Conservation (phyloP, 1,284 basidiomycete genomes). For the Ceratobasidium sp. region DNA sequence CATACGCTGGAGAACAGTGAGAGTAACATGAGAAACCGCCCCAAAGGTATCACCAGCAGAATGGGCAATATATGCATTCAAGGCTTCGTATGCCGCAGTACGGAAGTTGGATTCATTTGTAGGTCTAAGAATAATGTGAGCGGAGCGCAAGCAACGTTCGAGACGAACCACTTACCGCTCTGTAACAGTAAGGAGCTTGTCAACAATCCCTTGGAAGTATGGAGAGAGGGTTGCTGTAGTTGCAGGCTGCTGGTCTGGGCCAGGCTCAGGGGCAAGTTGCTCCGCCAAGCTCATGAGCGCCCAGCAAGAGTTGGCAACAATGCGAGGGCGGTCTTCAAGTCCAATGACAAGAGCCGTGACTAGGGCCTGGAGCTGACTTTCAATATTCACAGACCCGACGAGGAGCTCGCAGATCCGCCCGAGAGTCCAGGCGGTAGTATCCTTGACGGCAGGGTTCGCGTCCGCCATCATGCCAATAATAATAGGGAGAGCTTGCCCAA, state of each 20-base stretch:
- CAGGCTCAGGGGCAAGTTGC: slow-evolving; percentile 77
- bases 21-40: slow-evolving; percentile 84
- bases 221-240: slow-evolving; percentile 78
- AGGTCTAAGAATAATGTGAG: slow-evolving; percentile 59
- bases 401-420: slow-evolving; percentile 94
- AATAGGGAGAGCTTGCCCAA: slow-evolving; percentile 92
- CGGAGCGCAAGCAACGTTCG: neutral
- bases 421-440: slow-evolving; percentile 98
- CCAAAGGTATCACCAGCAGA: slow-evolving; percentile 83
- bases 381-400: slow-evolving; percentile 87
- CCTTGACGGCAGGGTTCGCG: slow-evolving; percentile 87
- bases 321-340: slow-evolving; percentile 83
- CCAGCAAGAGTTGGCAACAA: slow-evolving; percentile 96
- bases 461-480: slow-evolving; percentile 97
- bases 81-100: slow-evolving; percentile 96
- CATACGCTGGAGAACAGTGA: slow-evolving; percentile 87
- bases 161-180: slow-evolving; percentile 70
- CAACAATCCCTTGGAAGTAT: slow-evolving; percentile 89
- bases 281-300: slow-evolving; percentile 94
- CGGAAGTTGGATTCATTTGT: slow-evolving; percentile 93
- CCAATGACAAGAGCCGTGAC: slow-evolving; percentile 86
- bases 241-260: slow-evolving; percentile 55
- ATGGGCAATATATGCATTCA: slow-evolving; percentile 86
- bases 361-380: slow-evolving; percentile 87
- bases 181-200: slow-evolving; percentile 83